Conservation (phyloP, 768 basidiomycete species). For the Mycena epipterygia region DNA sequence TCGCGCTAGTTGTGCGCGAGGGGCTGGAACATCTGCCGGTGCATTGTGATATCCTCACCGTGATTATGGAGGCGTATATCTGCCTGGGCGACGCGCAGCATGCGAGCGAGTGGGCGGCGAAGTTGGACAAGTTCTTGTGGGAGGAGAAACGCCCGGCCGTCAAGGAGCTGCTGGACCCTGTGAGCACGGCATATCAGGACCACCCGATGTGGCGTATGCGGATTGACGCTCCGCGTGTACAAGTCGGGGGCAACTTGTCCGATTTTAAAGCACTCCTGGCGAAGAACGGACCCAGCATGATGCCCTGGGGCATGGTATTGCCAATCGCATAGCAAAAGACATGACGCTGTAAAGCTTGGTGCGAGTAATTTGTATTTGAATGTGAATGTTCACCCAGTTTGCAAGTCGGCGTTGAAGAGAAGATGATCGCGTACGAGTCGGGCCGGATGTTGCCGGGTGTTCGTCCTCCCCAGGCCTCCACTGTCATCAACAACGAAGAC, state of each 20-base stretch:
- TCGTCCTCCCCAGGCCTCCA: too few species aligned
- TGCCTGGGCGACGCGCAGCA: slow-evolving; percentile 22
- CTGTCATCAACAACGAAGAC: too few species aligned
- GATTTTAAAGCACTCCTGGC: neutral
- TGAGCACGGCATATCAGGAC: slow-evolving; percentile 13
- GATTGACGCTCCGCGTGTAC: neutral
- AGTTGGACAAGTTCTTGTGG: slow-evolving; percentile 15
- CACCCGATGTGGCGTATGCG: slow-evolving; percentile 26
- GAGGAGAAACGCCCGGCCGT: neutral
- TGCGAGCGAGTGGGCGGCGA: slow-evolving; percentile 26
- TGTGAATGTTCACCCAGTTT: too few species aligned
- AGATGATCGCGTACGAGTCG: too few species aligned
- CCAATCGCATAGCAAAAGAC: neutral
- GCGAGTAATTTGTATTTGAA: too few species aligned
- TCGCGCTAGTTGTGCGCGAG: slow-evolving; percentile 23
- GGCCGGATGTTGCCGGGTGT: too few species aligned
- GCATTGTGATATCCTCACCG: slow-evolving; percentile 5
- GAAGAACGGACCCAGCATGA: neutral
- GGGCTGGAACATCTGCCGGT: slow-evolving; percentile 13
- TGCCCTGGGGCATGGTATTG: neutral
- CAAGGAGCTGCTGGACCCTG: slow-evolving; percentile 19
- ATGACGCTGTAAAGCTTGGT: too few species aligned
- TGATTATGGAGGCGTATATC: slow-evolving; percentile 23
- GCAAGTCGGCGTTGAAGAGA: too few species aligned
- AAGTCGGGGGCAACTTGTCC: neutral